Evolutionary conservation across 768 basidiomycete genomes (phyloP).

Genomic region (Termitomyces eurrhizus): DNA sequence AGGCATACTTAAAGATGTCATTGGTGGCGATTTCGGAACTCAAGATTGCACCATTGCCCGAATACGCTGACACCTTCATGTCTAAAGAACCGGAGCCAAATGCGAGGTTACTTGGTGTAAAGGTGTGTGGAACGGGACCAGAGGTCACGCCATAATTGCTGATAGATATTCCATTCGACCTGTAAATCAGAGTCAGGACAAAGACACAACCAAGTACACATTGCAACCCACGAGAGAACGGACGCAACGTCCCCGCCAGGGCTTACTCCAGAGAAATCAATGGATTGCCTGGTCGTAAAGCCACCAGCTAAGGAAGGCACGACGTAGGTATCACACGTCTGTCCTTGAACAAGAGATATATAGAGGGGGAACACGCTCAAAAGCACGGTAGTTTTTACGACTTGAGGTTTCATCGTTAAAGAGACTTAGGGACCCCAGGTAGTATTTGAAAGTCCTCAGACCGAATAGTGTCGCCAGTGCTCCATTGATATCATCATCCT

Average conservation of each 20-base stretch:
- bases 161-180: slow-evolving; percentile 23
- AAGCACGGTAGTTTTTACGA: not conserved
- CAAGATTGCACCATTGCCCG: slow-evolving; percentile 23
- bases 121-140: slow-evolving; percentile 22
- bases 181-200: not conserved
- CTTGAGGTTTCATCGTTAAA: not conserved
- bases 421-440: not conserved
- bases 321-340: slow-evolving; percentile 24
- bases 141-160: slow-evolving; percentile 22
- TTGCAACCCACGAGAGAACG: slow-evolving; percentile 20
- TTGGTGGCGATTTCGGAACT: slow-evolving; percentile 28
- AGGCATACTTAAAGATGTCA: slow-evolving; percentile 28
- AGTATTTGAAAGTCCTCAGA: not conserved
- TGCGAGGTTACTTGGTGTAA: slow-evolving; percentile 25
- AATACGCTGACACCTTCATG: slow-evolving; percentile 29
- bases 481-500: not conserved
- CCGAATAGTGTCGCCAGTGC: not conserved
- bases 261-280: slow-evolving; percentile 24
- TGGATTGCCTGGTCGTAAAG: slow-evolving; percentile 22
- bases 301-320: slow-evolving; percentile 25
- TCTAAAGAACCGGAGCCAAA: slow-evolving; percentile 28
- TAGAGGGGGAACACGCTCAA: not conserved
- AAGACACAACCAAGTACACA: not conserved
- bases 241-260: slow-evolving; percentile 18
- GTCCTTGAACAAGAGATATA: slow-evolving; percentile 4